Evolutionary conservation across 1,139 yeast genomes (phyloP).

Genomic region (Zygoascus hellenicus): DNA sequence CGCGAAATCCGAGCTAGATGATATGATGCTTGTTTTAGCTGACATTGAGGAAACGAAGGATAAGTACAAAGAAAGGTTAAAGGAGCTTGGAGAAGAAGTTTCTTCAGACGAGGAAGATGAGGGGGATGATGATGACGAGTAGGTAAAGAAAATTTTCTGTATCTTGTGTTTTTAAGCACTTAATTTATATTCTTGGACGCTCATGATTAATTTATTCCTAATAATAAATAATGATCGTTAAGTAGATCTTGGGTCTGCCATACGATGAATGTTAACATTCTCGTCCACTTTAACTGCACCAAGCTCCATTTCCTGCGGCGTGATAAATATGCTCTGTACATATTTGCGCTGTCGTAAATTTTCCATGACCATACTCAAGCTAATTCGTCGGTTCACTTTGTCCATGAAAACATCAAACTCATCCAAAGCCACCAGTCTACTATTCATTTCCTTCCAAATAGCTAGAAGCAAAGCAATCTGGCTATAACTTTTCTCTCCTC

Average conservation of each 20-base stretch:
- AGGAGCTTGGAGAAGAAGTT: slow-evolving; percentile 40
- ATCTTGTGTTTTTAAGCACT: too few relatives aligned
- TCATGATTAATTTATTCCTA: background rate
- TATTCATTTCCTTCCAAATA: slow-evolving; percentile 90
- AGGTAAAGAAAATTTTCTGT: too few relatives aligned
- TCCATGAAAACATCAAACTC: slow-evolving; percentile 99
- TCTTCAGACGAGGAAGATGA: slow-evolving; percentile 48
- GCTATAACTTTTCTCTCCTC: slow-evolving; percentile 94
- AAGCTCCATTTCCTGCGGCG: slow-evolving; percentile 82
- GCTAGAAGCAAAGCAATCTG: slow-evolving; percentile 84
- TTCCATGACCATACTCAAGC: slow-evolving; percentile 66
- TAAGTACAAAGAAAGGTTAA: slow-evolving; percentile 51
- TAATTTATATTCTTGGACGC: background rate
- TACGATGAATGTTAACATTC: slow-evolving; percentile 62
- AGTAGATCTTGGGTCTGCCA: slow-evolving; percentile 45
- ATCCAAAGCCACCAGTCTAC: slow-evolving; percentile 82
- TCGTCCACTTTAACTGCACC: slow-evolving; percentile 58
- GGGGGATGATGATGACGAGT: slow-evolving; percentile 47
- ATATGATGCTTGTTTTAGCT: slow-evolving; percentile 63
- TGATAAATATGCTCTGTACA: slow-evolving; percentile 78
- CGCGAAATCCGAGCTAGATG: slow-evolving; percentile 64
- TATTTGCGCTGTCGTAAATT: slow-evolving; percentile 52
- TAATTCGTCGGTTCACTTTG: slow-evolving; percentile 77
- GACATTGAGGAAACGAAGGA: slow-evolving; percentile 67
- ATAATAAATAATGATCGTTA: slow-evolving; percentile 12